These are phyloP conservation scores for Fusarium sp. DNA, from an alignment of 2,329 filamentous ascomycete species.

Conservation along the genomic window DNA sequence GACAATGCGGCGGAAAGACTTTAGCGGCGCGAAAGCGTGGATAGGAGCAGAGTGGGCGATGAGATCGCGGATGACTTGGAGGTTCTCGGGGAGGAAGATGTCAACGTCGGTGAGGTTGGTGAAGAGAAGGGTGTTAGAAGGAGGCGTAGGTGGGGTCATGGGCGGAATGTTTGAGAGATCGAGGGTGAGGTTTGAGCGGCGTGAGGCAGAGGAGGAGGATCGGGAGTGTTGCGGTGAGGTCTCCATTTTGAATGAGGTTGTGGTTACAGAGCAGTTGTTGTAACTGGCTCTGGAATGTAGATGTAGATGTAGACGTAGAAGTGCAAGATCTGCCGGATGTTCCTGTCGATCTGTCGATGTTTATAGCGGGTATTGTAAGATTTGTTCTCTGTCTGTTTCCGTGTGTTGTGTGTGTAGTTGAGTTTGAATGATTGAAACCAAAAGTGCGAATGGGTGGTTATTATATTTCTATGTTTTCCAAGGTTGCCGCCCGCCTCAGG, in stretches of 20 bases:
- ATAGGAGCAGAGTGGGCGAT: slow-evolving; percentile 78
- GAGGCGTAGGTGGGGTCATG: slow-evolving; percentile 76
- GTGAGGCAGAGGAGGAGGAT: slow-evolving; percentile 62
- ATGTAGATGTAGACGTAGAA: slow-evolving; percentile 1
- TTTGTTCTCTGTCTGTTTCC: slow-evolving; percentile 6
- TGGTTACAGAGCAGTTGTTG: slow-evolving; percentile 12
- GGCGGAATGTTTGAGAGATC: slow-evolving; percentile 81
- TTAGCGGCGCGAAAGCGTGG: slow-evolving; percentile 83
- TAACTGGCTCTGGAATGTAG: slow-evolving; percentile 15
- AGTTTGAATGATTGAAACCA: slow-evolving; percentile 7
- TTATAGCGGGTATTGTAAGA: not conserved
- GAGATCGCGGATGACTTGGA: slow-evolving; percentile 79
- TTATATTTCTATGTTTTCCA: slow-evolving; percentile 25
- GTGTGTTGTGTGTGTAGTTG: slow-evolving; percentile 1
- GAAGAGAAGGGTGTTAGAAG: slow-evolving; percentile 86
- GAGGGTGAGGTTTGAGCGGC: slow-evolving; percentile 70
- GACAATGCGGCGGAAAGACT: slow-evolving; percentile 85
- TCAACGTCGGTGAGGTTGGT: slow-evolving; percentile 81
- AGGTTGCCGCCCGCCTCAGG: slow-evolving; percentile 10
- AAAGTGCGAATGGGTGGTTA: slow-evolving; percentile 28
- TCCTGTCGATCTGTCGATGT: slow-evolving; percentile 27
- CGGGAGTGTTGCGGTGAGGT: slow-evolving; percentile 56
- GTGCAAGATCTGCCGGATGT: slow-evolving; percentile 16
- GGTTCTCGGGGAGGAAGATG: slow-evolving; percentile 80
- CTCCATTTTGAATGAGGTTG: slow-evolving; percentile 51